These are phyloP conservation scores for Haberlea rhodopensis DNA, from an alignment of 257 asterid genomes.

Conservation along the genomic window DNA sequence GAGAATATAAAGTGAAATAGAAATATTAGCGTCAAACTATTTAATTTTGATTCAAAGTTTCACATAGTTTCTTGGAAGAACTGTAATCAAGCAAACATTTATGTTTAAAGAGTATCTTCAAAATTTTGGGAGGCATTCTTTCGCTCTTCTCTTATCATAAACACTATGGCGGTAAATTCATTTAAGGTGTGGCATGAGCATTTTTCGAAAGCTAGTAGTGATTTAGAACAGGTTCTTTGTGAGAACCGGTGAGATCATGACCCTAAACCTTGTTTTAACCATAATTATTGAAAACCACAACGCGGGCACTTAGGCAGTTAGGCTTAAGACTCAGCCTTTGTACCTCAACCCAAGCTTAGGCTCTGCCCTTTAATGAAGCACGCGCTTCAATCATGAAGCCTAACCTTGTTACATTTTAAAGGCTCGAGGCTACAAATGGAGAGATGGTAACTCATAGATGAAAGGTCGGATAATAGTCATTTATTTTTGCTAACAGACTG, in stretches of 20 bases:
- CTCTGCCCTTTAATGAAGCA: neutral
- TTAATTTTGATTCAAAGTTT: neutral
- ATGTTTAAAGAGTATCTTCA: neutral
- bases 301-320: neutral
- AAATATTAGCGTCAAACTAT: neutral
- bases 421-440: neutral
- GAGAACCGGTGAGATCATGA: neutral
- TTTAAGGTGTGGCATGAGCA: neutral
- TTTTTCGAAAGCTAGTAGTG: no score
- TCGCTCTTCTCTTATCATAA: neutral
- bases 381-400: no score
- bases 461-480: no score
- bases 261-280: neutral
- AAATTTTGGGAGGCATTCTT: neutral
- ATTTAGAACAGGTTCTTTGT: neutral
- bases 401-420: neutral
- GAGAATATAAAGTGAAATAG: neutral
- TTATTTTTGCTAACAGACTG: no score
- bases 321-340: neutral
- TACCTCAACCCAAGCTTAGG: neutral
- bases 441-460: no score
- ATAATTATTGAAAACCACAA: neutral
- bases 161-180: neutral
- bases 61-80: neutral
- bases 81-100: neutral